Base-by-base conservation (phyloP, 106 monocot species). In the Apostasia ramifera region DNA sequence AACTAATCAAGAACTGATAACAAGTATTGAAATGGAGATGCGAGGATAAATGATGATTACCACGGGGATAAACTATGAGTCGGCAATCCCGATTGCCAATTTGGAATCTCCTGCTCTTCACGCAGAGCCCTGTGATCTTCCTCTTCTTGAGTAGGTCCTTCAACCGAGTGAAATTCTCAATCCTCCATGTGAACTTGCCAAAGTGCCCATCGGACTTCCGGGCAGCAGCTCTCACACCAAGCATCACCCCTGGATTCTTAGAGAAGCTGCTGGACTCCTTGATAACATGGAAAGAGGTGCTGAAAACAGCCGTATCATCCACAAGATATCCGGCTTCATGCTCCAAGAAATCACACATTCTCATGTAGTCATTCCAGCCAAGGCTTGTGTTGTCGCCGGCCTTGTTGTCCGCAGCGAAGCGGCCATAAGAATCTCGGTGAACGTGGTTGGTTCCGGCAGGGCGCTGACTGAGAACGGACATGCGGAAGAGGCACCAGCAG, bases 131-230 rank as follows among this genome's bases (percentile, higher is more conserved):
- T 0, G 88, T 91, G 42, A 95, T 84, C 84, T 95, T 95, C 65
- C 86, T 83, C 84, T 91, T 95, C 86, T 95, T 95, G 6, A 95
- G 82, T 15, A 91, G 82, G 42, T 95, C 95, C 82, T 95, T 95
- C 13, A 95, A 77, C 78, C 81, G 73, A 1, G 91, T 88, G 61
- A 95, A 95, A 71, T 88, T 88, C 84, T 91, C 95, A 54, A 95
- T 95, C 80, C 91, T 89, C 95, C 95, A 95, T 0, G 88, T 82
- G 74, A 91, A 89, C 76, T 86, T 95, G 2, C 95, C 95, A 74
- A 86, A 91, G 47, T 95, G 81, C 45, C 91, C 91, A 65, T 91
- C 95, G 4, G 83, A 81, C 59, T 88, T 93, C 75, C 91, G 86
- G 13, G 74, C 88, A 0, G 63, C 58, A 14, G 75, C 76, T 44